Evolutionary conservation across 2,329 filamentous ascomycete species (phyloP).

Genomic region (Tolypocladium album): DNA sequence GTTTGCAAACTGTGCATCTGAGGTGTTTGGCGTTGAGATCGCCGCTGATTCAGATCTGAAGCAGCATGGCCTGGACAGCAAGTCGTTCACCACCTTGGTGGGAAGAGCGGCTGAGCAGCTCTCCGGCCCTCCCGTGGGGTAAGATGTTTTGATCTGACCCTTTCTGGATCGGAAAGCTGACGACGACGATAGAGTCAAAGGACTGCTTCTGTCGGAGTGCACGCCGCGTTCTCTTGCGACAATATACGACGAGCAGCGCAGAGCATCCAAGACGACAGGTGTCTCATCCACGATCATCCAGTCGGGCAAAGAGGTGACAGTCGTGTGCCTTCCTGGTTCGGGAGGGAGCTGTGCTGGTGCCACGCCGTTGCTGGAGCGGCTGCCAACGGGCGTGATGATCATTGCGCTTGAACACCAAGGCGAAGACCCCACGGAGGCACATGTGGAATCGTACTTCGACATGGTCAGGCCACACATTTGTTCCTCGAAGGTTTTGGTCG

Average conservation of each 20-base stretch:
- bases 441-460: not conserved
- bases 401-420: slow-evolving; percentile 1
- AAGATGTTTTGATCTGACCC: not conserved
- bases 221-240: not conserved
- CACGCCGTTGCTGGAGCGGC: not conserved
- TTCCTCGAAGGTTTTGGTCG: not conserved
- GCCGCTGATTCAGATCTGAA: not conserved
- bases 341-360: not conserved
- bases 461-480: not conserved
- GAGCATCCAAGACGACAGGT: not conserved
- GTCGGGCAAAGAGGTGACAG: not conserved
- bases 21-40: not conserved
- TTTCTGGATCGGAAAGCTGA: not conserved
- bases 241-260: not conserved
- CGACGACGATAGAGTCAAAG: not conserved
- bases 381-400: not conserved
- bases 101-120: not conserved
- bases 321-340: not conserved
- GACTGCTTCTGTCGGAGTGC: not conserved
- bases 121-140: not conserved
- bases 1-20: not conserved
- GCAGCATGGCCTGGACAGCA: slow-evolving; percentile 1
- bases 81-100: not conserved
- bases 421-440: not conserved
- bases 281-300: not conserved